phyloP scores from a whole-genome alignment of 2,329 filamentous ascomycete species.

The Trichoderma sp. region DNA sequence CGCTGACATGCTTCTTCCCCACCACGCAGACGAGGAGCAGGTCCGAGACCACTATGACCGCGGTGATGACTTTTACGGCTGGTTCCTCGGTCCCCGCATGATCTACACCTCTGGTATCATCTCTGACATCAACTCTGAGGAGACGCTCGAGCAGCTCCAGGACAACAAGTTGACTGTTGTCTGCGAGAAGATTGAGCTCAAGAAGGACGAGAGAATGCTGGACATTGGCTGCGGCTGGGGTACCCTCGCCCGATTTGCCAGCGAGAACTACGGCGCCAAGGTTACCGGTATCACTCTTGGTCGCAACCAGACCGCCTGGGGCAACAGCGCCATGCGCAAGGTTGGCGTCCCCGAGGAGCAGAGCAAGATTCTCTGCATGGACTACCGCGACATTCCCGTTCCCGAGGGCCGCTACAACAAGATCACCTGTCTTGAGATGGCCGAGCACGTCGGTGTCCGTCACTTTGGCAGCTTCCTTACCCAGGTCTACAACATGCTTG shows the following conservation, averaged over 20 bases:
- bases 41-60: conserved; percentile 97
- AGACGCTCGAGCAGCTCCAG: conserved; percentile 91
- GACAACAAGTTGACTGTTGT: conserved; percentile 96
- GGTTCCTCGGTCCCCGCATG: conserved; percentile 98
- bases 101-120: conserved; percentile 97
- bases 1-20: conserved; percentile 18
- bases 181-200: conserved; percentile 90
- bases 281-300: conserved; percentile 92
- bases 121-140: conserved; percentile 82
- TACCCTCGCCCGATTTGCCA: conserved; percentile 91
- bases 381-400: conserved; percentile 92
- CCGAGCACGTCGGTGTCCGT: conserved; percentile 94
- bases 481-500: conserved; percentile 93
- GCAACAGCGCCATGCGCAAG: conserved; percentile 84
- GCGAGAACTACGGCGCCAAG: conserved; percentile 84
- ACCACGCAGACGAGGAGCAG: conserved; percentile 76
- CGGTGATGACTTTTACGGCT: conserved; percentile 97
- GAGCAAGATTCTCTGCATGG: conserved; percentile 90
- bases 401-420: conserved; percentile 76
- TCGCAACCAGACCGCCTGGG: conserved; percentile 96
- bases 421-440: conserved; percentile 98
- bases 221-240: conserved; percentile 99
- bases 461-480: conserved; percentile 80
- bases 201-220: conserved; percentile 80
- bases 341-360: conserved; percentile 83